These are phyloP conservation scores for Macrolepiota albuminosa DNA, from an alignment of 768 basidiomycete genomes.

Conservation along the genomic window DNA sequence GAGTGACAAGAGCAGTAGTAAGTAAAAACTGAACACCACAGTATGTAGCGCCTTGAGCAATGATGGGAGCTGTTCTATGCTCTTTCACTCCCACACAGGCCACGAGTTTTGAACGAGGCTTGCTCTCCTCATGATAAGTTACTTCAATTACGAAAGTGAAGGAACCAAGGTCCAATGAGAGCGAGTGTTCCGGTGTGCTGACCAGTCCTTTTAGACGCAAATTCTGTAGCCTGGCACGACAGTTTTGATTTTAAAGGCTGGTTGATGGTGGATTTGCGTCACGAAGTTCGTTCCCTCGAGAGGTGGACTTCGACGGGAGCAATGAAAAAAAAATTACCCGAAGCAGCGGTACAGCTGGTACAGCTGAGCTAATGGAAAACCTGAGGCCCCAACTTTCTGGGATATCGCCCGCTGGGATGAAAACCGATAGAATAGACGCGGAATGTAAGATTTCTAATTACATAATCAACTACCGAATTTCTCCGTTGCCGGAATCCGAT, in stretches of 20 bases:
- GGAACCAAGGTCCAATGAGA: neutral
- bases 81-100: neutral
- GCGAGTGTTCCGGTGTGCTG: too few species aligned
- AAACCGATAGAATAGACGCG: too few species aligned
- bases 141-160: neutral
- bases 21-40: neutral
- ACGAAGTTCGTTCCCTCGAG: neutral
- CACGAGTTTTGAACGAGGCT: neutral
- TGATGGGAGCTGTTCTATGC: neutral
- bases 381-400: too few species aligned
- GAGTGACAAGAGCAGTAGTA: too few species aligned
- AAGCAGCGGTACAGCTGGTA: neutral
- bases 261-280: neutral
- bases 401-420: neutral
- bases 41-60: neutral
- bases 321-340: neutral
- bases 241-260: neutral
- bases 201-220: neutral
- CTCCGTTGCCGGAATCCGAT: slow-evolving; percentile 28
- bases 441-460: slow-evolving; percentile 19
- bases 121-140: too few species aligned
- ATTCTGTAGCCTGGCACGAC: neutral
- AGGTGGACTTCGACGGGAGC: neutral
- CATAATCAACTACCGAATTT: slow-evolving; percentile 41
- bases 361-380: neutral